Conservation (phyloP, 768 basidiomycete species). For the Tylopilus intermedius region DNA sequence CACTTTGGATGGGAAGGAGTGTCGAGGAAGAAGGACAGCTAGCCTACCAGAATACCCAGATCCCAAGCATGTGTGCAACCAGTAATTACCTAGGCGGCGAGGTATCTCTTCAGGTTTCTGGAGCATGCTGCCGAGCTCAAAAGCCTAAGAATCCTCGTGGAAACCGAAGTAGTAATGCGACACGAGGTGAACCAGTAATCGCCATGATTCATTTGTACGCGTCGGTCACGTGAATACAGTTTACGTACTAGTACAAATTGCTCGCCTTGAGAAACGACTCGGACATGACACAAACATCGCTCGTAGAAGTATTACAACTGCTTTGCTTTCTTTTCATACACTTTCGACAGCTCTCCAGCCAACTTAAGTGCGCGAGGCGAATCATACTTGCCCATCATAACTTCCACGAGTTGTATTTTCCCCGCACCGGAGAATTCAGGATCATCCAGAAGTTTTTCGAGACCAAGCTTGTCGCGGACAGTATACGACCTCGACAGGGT, state of each 20-base stretch:
- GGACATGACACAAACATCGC: not conserved
- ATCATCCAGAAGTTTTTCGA: constrained; percentile 64
- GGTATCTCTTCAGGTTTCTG: constrained; percentile 23
- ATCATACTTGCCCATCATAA: constrained; percentile 69
- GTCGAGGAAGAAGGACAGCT: not conserved
- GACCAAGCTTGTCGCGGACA: constrained; percentile 61
- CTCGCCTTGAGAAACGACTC: not conserved
- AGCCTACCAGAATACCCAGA: constrained; percentile 68
- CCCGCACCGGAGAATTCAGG: constrained; percentile 55
- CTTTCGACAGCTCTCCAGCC: constrained; percentile 38
- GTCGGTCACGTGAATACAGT: not conserved
- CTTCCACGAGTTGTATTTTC: constrained; percentile 75
- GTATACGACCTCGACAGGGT: constrained; percentile 56
- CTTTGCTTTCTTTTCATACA: constrained; percentile 14
- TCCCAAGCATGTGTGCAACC: constrained; percentile 54
- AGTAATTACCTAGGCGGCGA: constrained; percentile 53
- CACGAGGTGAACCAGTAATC: too few relatives aligned
- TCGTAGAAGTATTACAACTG: constrained; percentile 13
- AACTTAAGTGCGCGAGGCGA: constrained; percentile 60
- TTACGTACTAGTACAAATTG: not conserved
- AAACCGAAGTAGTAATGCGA: too few relatives aligned
- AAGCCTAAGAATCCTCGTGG: too few relatives aligned
- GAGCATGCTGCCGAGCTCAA: constrained; percentile 11
- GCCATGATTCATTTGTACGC: not conserved
- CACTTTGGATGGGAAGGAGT: not conserved